Evolutionary conservation across 1,284 basidiomycete species (phyloP), one percentile per base, ranked within the genome.

Genomic region (Megacollybia platyphylla): DNA sequence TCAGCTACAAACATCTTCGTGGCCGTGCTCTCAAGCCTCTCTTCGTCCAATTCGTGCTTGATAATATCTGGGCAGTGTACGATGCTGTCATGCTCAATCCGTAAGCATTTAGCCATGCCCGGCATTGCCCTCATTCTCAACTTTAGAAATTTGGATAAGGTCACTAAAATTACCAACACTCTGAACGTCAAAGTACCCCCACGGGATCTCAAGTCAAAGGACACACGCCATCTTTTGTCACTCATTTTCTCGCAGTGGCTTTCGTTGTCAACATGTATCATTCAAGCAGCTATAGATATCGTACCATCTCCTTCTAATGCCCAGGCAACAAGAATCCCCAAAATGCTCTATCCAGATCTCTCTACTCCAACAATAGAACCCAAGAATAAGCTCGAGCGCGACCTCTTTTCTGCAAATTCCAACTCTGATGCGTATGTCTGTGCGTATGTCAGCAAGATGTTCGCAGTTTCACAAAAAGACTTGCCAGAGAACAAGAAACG

Each of bases 381-480:
- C 2, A 78, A 74, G 50, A 89, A 83, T 57, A 80, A 82, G 50
- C 66, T 96, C 18, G 93, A 98, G 59, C 63, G 69, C 49, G 84
- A 87, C 46, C 66, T 98, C 7, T 97, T 86, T 62, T 61, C 71
- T 0, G 87, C 88, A 43, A 73, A 77, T 46, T 71, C 74, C n/a
- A 65, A 57, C 1, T 54, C 74, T 2, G 68, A 71, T 3, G 76
- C 80, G 0, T 73, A 65, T 43, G 67, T 91, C n/a, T 76, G 82
- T 9, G 89, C 81, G 3, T 96, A 94, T 58, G 87, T 98, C 43
- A 96, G 89, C 69, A 98, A 98, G 61, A 98, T 98, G 94, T 97
- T 98, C 59, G 92, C 92, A 0, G 83, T 97, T 1, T 65, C 78
- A 17, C 65, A 63, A 13, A 76, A 76, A 43, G 87, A 94, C 39